These are phyloP conservation scores for Tetracladium marchalianum DNA, from an alignment of 495 filamentous ascomycete genomes.

Conservation along the genomic window DNA sequence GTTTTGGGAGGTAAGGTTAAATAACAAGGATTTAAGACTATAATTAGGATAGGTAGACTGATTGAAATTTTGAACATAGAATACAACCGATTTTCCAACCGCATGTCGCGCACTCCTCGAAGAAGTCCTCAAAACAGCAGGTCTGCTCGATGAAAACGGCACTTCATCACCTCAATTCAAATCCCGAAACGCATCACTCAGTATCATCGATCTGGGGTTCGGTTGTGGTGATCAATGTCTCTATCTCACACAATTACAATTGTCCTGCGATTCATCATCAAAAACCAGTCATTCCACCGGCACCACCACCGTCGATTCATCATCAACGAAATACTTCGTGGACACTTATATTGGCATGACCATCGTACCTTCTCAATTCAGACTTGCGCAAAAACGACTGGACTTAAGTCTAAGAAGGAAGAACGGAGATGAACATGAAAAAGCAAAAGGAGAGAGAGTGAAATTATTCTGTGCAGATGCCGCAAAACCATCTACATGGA, in stretches of 20 bases:
- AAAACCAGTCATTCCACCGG: too few relatives aligned
- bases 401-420: too few relatives aligned
- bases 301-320: background rate
- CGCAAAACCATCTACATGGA: slow-evolving; percentile 1
- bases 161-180: background rate
- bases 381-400: slow-evolving; percentile 20
- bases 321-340: slow-evolving; percentile 15
- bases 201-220: slow-evolving; percentile 36
- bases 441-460: background rate
- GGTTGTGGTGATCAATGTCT: slow-evolving; percentile 41
- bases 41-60: slow-evolving; percentile 11
- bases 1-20: slow-evolving; percentile 19
- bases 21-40: slow-evolving; percentile 6
- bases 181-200: slow-evolving; percentile 11
- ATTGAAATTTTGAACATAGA: slow-evolving; percentile 9
- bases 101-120: slow-evolving; percentile 33
- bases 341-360: slow-evolving; percentile 35
- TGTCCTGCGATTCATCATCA: background rate
- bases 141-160: background rate
- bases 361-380: slow-evolving; percentile 23
- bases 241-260: slow-evolving; percentile 17
- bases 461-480: slow-evolving; percentile 3
- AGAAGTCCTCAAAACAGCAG: slow-evolving; percentile 29
- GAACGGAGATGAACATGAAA: too few relatives aligned
- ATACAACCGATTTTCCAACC: slow-evolving; percentile 25